Base-by-base conservation (phyloP, 2,329 filamentous ascomycete species). In the Pseudogymnoascus destructans region DNA sequence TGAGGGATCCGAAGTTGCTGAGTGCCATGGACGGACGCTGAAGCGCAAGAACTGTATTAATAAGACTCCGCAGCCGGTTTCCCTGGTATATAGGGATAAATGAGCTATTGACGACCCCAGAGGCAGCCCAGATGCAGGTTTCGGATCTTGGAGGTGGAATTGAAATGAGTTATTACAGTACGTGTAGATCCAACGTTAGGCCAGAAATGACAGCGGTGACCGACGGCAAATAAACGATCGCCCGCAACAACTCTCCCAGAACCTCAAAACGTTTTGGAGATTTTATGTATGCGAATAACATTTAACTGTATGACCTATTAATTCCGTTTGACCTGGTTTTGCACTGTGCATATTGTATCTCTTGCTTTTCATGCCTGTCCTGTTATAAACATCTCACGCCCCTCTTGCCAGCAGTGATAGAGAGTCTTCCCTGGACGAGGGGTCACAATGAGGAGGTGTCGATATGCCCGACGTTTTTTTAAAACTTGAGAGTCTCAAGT, bases 1-100 rank as follows among this genome's bases (percentile, higher is more conserved):
- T 66, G 32, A 78, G 69, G n/a, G 77, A 74, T 55, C 77, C 77
- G 23, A 80, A 66, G 69, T 79, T 75, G 64, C 72, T 71, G 60
- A 80, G 70, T 66, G 77, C 73, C 77, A 80, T 80, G 61, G 46
- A 19, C n/a, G n/a, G 25, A 13, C 25, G 15, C 46, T 52, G 42
- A 61, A 58, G 21, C 52, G 32, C n/a, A 49, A 54, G 23, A 17
- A 40, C 36, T 42, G n/a, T 17, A 19, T 59, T 19, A 25, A n/a
- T 32, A 11, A 30, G 13, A 33, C 13, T 23, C 15, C 15, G 9
- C 8, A 10, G 23, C n/a, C 13, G 5, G 15, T 58, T 19, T 49
- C 42, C 8, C 33, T n/a, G 27, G 15, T 17, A 17, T 33, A 2
- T 35, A 9, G 27, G 10, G 21, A 33, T 36, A 11, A 25, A 17